A percentile compares a stretch with the other conserved stretches of the same genome.
Conservation (phyloP, 345 rosid genomes). For the Populus alba region DNA sequence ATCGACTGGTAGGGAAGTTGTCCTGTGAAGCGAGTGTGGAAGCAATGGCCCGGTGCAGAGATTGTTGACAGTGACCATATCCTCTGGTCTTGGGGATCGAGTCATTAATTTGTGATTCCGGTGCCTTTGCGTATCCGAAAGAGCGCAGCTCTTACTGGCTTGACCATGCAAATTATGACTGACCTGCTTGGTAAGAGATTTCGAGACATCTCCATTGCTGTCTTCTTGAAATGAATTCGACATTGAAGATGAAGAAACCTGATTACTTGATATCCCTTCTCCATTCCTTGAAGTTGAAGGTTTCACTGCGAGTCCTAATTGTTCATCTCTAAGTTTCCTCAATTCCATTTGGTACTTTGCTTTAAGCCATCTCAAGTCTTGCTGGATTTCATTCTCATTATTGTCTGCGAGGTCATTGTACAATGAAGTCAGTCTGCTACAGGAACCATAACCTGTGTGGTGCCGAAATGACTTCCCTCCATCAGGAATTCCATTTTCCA, state of each 20-base stretch:
- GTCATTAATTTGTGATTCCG: constrained; percentile 24
- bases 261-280: constrained; percentile 19
- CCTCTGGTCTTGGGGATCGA: constrained; percentile 22
- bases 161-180: constrained; percentile 13
- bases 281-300: constrained; percentile 23
- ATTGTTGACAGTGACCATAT: constrained; percentile 27
- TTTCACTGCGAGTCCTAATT: constrained; percentile 29
- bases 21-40: constrained; percentile 54
- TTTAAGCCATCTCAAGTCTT: constrained; percentile 61
- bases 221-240: constrained; percentile 19
- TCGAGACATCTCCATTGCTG: constrained; percentile 10
- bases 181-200: constrained; percentile 19
- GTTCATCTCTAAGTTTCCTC: constrained; percentile 56
- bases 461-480: constrained; percentile 30
- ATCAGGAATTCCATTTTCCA: constrained; percentile 23
- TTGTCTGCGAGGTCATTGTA: constrained; percentile 30
- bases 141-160: constrained; percentile 29
- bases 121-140: constrained; percentile 31
- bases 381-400: constrained; percentile 47
- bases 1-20: constrained; percentile 71
- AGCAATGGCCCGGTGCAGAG: constrained; percentile 35
- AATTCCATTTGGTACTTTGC: constrained; percentile 58
- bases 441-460: constrained; percentile 35
- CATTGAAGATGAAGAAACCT: constrained; percentile 8
- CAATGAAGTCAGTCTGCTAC: constrained; percentile 24